Evolutionary conservation across 1,139 yeast species (phyloP).

Genomic region (Yamadazyma triangularis): DNA sequence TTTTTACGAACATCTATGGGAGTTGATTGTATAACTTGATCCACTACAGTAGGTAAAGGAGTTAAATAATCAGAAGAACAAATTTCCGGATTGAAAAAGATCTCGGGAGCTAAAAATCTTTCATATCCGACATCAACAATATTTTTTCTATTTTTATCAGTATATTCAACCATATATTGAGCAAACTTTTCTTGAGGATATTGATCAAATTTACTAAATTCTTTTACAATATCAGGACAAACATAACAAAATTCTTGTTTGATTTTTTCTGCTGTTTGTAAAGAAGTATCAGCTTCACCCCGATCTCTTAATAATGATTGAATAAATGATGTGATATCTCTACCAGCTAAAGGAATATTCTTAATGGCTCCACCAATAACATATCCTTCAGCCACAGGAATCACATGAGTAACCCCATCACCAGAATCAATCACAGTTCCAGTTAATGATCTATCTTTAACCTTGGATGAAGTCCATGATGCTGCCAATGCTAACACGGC

Average conservation of each 20-base stretch:
- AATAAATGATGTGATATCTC: slow-evolving; percentile 92
- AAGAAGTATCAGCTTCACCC: slow-evolving; percentile 90
- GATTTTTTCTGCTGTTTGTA: slow-evolving; percentile 93
- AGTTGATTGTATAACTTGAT: slow-evolving; percentile 88
- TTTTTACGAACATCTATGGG: slow-evolving; percentile 99
- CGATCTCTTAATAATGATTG: slow-evolving; percentile 93
- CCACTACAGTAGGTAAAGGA: slow-evolving; percentile 93
- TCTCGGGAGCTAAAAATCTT: slow-evolving; percentile 96
- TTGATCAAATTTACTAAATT: slow-evolving; percentile 89
- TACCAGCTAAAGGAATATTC: slow-evolving; percentile 96
- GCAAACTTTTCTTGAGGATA: slow-evolving; percentile 89
- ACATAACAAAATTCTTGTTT: slow-evolving; percentile 97
- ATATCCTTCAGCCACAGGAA: slow-evolving; percentile 98
- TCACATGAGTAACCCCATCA: slow-evolving; percentile 97
- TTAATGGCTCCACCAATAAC: slow-evolving; percentile 97
- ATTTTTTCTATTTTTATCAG: slow-evolving; percentile 61
- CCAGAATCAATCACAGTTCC: slow-evolving; percentile 99
- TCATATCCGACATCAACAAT: slow-evolving; percentile 94
- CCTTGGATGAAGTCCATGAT: slow-evolving; percentile 97
- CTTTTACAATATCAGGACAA: slow-evolving; percentile 95
- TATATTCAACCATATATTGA: slow-evolving; percentile 80
- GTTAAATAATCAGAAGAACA: slow-evolving; percentile 93
- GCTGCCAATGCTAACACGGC: slow-evolving; percentile 98
- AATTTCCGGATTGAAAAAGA: slow-evolving; percentile 96
- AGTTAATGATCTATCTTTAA: slow-evolving; percentile 88